Conservation (phyloP, 148 eudicot genomes). For the Cornus controversa region DNA sequence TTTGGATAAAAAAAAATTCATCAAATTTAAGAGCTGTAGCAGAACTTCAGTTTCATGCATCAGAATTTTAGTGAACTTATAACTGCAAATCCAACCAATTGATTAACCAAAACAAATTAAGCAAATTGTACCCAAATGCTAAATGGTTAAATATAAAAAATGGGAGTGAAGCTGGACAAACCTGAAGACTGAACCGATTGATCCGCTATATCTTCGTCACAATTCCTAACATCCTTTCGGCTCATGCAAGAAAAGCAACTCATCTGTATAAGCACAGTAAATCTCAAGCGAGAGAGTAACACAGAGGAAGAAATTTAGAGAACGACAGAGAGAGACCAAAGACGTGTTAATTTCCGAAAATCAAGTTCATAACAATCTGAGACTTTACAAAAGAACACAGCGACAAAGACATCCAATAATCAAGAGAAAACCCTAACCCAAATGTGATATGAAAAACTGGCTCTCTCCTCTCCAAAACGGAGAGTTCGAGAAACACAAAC, state of each 20-base stretch:
- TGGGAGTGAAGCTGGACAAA: background rate
- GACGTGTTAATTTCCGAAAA: background rate
- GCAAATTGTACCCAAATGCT: background rate
- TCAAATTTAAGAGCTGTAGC: background rate
- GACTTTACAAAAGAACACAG: background rate
- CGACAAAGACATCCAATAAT: no score
- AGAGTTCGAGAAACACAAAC: constrained; percentile 10
- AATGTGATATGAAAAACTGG: background rate
- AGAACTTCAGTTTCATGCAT: background rate
- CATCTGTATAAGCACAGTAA: constrained; percentile 28
- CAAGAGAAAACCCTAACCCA: background rate
- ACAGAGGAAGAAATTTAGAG: background rate
- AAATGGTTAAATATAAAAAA: background rate
- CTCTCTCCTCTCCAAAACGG: constrained; percentile 1
- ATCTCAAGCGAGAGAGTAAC: background rate
- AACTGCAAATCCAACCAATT: constrained; percentile 14
- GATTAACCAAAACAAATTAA: background rate
- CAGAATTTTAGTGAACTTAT: constrained; percentile 8
- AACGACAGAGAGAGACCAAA: background rate
- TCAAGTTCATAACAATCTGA: background rate
- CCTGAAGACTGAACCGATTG: constrained; percentile 43
- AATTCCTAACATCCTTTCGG: constrained; percentile 32
- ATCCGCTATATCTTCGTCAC: constrained; percentile 21
- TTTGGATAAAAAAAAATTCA: background rate
- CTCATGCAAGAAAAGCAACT: constrained; percentile 72